Evolutionary conservation across 2,329 filamentous ascomycete species (phyloP), one percentile per base, ranked within the genome.

Genomic region (Macrophomina tecta): DNA sequence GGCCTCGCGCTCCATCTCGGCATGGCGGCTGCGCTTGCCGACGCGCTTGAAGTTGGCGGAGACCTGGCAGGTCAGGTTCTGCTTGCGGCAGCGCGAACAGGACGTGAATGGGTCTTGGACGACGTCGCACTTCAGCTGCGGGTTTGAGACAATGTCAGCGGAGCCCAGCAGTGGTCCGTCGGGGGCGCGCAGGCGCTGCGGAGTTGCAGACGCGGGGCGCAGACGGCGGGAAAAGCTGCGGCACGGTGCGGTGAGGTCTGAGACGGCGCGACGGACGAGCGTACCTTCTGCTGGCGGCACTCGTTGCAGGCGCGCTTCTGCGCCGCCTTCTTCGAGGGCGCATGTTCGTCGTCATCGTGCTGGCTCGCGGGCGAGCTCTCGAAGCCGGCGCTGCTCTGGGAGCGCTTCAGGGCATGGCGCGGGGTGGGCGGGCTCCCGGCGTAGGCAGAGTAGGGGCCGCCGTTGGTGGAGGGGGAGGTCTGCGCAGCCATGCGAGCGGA

Each of bases 1-100:
- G 73, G 94, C 91, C 78, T 94, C 90, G 79, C 89, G 91, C 76
- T 93, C 91, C 91, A 94, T 94, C 80, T 94, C 91, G 73, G 91
- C 91, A 78, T 94, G 91, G 77, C 92, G 91, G 70, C 88, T 91
- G 49, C 91, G 87, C 82, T 95, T 95, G 69, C 91, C 90, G 18
- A 94, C 84, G 72, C 91, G 89, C 84, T 93, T 94, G 81, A 94
- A 94, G 78, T 93, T 93, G 73, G 90, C 91, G 78, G 94, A 91
- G 78, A 95, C 94, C 78, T 92, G 92, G 84, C 92, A 95, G 69
- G 90, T 87, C 69, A 94, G 88, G 79, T 91, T 91, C 74, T 94
- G 86, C 73, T 92, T 91, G 76, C 87, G 87, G 81, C 92, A 95
- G 66, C 92, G 86, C 64, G 89, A 89, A 81, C 92, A 95, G 73